Evolutionary conservation across 2,329 filamentous ascomycete species (phyloP).

Genomic region (Pseudogymnoascus sp.): DNA sequence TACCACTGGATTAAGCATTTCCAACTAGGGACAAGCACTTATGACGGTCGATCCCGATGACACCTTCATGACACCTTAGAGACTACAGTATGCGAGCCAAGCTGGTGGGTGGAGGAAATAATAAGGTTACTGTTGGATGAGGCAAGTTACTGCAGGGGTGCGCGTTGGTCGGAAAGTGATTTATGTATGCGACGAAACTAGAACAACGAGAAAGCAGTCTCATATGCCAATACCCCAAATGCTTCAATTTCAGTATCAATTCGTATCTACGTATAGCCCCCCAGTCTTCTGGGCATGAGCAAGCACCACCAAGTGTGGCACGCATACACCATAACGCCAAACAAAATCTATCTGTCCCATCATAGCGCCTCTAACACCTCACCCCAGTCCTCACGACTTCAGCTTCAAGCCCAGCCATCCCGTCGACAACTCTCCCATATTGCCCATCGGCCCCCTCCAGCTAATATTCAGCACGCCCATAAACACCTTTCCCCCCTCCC

Average conservation of each 20-base stretch:
- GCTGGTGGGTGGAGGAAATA: not conserved
- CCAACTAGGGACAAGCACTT: not conserved
- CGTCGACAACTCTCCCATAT: constrained; percentile 78
- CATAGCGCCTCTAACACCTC: not conserved
- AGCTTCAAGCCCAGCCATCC: constrained; percentile 62
- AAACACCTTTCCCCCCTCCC: constrained; percentile 46
- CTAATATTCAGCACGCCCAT: constrained; percentile 80
- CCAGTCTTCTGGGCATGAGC: not conserved
- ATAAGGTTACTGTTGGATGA: not conserved
- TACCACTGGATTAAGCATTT: not conserved
- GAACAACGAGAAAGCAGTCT: not conserved
- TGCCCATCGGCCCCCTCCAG: constrained; percentile 87
- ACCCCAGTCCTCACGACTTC: constrained; percentile 2
- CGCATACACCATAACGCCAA: not conserved
- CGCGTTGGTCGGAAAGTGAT: not conserved
- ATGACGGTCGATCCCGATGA: not conserved
- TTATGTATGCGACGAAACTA: not conserved
- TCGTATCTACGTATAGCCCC: not conserved
- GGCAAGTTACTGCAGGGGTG: not conserved
- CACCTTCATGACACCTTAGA: not conserved
- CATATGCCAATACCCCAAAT: not conserved
- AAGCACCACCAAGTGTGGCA: not conserved
- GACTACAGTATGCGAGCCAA: not conserved
- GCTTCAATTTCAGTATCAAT: not conserved
- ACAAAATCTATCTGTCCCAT: not conserved